Base-by-base conservation (phyloP, 306 rosid species). In the Pterocarpus santalinus region DNA sequence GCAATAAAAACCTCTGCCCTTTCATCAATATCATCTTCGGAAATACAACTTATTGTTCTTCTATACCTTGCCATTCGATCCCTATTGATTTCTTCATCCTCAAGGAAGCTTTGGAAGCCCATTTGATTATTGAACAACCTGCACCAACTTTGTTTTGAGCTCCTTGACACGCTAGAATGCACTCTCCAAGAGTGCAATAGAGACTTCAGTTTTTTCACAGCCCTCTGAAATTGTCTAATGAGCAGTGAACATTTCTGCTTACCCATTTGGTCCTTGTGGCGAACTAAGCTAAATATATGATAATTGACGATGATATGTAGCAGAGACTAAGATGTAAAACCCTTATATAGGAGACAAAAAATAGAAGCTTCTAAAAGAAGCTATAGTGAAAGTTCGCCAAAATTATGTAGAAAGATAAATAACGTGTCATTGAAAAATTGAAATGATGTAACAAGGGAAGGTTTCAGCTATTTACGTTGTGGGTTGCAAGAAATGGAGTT, bases 1-100 rank as follows among this genome's bases (percentile, higher is more conserved):
- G 86, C 80, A 62, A 92, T 92, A 65, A 92, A 92, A 58, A 80
- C 65, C 80, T 92, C 92, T 38, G 95, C 93, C 61, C 84, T 85
- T 64, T 15, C 72, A 78, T 92, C 90, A 63, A 92, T 75, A 77
- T 92, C 97, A 58, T 75, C 87, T 39, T 70, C 84, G 1, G 30
- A 66, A n/a, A 41, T 81, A 69, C 38, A 69, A 78, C 76, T 80
- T 9, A 34, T 3, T 30, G 85, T 57, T 69, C 79, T 81, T n/a
- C 71, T 86, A 75, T 80, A 62, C 53, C 80, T 60, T 53, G 28
- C 22, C 1, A 53, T 7, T 6, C 36, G 63, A 44, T 72, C 77
- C 55, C 56, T 78, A 36, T 47, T 35, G 7, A 35, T n/a, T 52
- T 64, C n/a, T 17, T 85, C 81, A 34, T 88, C 85, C 64, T 64